Conservation (phyloP, 2,329 filamentous ascomycete species). For the Pseudogymnoascus sp. region DNA sequence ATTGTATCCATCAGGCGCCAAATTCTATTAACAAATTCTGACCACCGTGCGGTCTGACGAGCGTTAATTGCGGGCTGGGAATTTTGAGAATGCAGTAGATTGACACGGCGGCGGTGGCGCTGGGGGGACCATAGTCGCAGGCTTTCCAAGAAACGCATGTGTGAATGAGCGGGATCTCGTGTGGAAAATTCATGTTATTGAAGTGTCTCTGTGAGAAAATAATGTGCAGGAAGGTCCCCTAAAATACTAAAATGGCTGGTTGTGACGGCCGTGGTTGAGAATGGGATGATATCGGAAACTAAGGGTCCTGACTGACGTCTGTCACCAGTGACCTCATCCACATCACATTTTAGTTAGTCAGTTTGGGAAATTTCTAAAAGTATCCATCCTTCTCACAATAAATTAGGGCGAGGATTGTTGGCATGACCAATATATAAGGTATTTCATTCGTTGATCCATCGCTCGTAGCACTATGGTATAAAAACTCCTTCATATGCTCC, state of each 20-base stretch:
- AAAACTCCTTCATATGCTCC: background rate
- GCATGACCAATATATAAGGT: background rate
- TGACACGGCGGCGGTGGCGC: background rate
- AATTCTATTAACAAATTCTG: background rate
- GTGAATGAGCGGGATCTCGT: background rate
- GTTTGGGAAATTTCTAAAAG: background rate
- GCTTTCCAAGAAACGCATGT: conserved; percentile 1
- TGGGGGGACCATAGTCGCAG: background rate
- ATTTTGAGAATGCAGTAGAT: background rate
- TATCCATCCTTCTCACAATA: background rate
- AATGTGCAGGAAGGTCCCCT: background rate
- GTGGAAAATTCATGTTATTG: background rate
- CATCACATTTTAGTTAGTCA: background rate
- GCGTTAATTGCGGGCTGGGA: background rate
- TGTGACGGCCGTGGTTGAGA: background rate
- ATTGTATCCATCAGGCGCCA: background rate
- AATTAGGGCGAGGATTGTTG: background rate
- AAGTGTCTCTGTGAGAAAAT: background rate
- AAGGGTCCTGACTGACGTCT: conserved; percentile 7
- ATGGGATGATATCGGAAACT: conserved; percentile 4
- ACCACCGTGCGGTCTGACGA: background rate
- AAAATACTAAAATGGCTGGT: conserved; percentile 4
- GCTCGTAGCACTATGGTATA: conserved; percentile 1
- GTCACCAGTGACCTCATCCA: conserved; percentile 7
- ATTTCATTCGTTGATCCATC: conserved; percentile 2